A percentile compares a stretch with the other conserved stretches of the same genome.
Evolutionary conservation across 169 alveolate genomes (phyloP).

Genomic region (Eimeria praecox): DNA sequence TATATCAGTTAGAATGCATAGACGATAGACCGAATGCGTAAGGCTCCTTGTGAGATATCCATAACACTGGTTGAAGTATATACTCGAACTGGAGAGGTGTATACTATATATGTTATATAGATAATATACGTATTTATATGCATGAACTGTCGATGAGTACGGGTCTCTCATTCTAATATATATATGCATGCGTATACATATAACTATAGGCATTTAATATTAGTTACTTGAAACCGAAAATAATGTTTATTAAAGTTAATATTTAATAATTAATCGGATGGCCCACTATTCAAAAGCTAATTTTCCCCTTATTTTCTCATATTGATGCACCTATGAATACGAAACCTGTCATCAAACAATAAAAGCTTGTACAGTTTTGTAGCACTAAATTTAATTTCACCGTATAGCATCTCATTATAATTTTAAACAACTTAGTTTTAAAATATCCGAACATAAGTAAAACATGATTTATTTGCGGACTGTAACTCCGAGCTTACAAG

Average conservation of each 20-base stretch:
- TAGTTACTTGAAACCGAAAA: background rate
- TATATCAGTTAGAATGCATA: background rate
- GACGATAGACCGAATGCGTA: background rate
- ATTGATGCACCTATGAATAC: background rate
- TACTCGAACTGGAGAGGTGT: too few relatives aligned
- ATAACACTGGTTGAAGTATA: background rate
- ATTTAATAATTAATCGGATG: background rate
- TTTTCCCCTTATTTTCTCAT: background rate
- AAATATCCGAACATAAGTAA: background rate
- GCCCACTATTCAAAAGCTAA: background rate
- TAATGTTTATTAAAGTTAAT: background rate
- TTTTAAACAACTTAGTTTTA: too few relatives aligned
- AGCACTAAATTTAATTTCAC: too few relatives aligned
- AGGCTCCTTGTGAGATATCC: background rate
- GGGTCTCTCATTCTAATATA: too few relatives aligned
- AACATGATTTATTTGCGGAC: background rate
- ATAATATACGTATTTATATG: too few relatives aligned
- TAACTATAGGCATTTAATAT: background rate
- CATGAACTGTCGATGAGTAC: too few relatives aligned
- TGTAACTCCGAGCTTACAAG: background rate
- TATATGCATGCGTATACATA: background rate
- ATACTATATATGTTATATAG: too few relatives aligned
- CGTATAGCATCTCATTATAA: background rate
- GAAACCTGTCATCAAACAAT: too few relatives aligned
- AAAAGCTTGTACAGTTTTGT: too few relatives aligned